These are phyloP conservation scores for Sugiyamaella americana DNA, from an alignment of 805 yeast species.

Conservation along the genomic window DNA sequence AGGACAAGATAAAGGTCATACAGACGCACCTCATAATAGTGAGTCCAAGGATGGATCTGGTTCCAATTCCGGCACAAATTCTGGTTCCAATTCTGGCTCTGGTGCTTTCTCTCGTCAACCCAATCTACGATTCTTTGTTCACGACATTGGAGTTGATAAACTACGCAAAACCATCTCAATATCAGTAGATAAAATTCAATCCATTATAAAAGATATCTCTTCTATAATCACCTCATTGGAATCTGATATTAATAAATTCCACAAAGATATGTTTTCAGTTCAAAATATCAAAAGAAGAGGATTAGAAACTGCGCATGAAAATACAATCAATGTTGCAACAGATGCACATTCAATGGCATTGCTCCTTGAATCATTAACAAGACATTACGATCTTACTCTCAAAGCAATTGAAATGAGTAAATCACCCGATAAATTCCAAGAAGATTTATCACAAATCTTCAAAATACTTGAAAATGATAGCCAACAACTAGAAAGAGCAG, in stretches of 20 bases:
- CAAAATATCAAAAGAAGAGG: conserved; percentile 20
- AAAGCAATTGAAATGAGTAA: conserved; percentile 40
- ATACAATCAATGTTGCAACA: conserved; percentile 24
- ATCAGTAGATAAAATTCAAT: conserved; percentile 32
- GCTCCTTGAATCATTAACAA: conserved; percentile 62
- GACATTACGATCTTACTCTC: conserved; percentile 75
- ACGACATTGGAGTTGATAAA: conserved; percentile 36
- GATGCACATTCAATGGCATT: conserved; percentile 64
- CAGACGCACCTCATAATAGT: too few species aligned
- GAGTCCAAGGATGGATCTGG: too few species aligned
- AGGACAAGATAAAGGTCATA: too few species aligned
- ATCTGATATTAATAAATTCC: conserved; percentile 9
- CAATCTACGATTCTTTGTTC: conserved; percentile 44
- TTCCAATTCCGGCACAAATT: neutral
- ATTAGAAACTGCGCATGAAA: conserved; percentile 23
- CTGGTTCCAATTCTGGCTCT: neutral
- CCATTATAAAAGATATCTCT: conserved; percentile 16
- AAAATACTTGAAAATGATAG: conserved; percentile 42
- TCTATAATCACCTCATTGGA: conserved; percentile 27
- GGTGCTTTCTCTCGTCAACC: neutral
- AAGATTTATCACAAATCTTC: conserved; percentile 46
- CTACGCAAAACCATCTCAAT: conserved; percentile 27
- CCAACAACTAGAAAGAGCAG: conserved; percentile 30
- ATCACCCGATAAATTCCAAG: conserved; percentile 25
- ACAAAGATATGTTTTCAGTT: conserved; percentile 16